A percentile compares a stretch with the other conserved stretches of the same genome.
phyloP scores from a whole-genome alignment of 495 filamentous ascomycete species.

The Penicillium macrosclerotiorum region DNA sequence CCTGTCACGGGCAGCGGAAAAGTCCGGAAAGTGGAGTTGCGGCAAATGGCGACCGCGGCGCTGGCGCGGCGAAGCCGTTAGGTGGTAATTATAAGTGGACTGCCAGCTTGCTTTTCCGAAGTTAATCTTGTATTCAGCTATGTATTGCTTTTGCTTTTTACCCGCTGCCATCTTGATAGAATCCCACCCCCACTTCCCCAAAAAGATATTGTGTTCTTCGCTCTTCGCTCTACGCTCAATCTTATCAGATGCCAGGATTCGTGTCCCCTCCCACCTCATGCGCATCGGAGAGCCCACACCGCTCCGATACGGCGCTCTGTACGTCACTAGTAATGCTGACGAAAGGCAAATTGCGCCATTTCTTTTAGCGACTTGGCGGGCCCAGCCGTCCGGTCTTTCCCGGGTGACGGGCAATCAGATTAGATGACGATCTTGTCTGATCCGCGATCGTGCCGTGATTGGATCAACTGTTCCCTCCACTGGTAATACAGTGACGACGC shows the following conservation, averaged over 20 bases:
- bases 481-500: neutral
- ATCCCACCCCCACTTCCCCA: too few species aligned
- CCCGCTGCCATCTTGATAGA: neutral
- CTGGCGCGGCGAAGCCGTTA: slow-evolving; percentile 27
- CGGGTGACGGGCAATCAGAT: slow-evolving; percentile 23
- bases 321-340: slow-evolving; percentile 1
- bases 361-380: slow-evolving; percentile 6
- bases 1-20: slow-evolving; percentile 72
- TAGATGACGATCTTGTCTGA: slow-evolving; percentile 37
- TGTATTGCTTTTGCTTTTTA: neutral
- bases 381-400: neutral
- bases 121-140: too few species aligned
- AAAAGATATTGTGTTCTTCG: slow-evolving; percentile 1
- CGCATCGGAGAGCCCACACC: too few species aligned
- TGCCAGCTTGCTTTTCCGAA: too few species aligned
- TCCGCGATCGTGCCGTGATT: slow-evolving; percentile 5
- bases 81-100: neutral
- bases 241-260: slow-evolving; percentile 14
- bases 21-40: slow-evolving; percentile 66
- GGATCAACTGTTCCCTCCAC: neutral
- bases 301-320: neutral
- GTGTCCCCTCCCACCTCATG: too few species aligned
- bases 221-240: neutral
- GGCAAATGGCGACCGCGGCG: slow-evolving; percentile 52
- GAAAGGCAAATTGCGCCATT: slow-evolving; percentile 13